A percentile compares a stretch with the other conserved stretches of the same genome.
These are phyloP conservation scores for Westerdykella ornata DNA, from an alignment of 2,329 filamentous ascomycete species.

Conservation along the genomic window DNA sequence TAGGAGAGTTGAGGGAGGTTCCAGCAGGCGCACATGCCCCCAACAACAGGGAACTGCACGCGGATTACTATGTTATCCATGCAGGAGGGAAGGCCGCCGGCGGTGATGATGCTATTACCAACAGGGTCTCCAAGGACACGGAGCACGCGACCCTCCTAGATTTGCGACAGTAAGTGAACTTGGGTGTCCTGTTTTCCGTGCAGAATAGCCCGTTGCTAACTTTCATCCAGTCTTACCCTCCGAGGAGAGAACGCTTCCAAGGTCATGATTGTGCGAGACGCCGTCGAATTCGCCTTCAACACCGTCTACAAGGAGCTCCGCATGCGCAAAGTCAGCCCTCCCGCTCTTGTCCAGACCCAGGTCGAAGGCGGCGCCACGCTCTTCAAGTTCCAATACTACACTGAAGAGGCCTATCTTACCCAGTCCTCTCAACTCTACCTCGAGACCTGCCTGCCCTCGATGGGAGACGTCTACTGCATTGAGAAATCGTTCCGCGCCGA, in stretches of 20 bases:
- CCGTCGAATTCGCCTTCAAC: constrained; percentile 74
- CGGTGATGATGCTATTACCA: constrained; percentile 87
- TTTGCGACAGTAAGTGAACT: constrained; percentile 55
- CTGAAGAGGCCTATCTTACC: constrained; percentile 84
- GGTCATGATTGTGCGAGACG: constrained; percentile 79
- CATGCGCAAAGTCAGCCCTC: constrained; percentile 78
- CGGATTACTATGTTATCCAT: constrained; percentile 76
- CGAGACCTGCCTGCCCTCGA: constrained; percentile 82
- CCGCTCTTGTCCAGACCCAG: constrained; percentile 89
- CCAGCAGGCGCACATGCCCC: constrained; percentile 72
- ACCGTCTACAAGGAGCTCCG: constrained; percentile 69
- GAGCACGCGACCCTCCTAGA: constrained; percentile 70
- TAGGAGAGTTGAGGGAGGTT: constrained; percentile 76
- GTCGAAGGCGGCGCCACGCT: constrained; percentile 89
- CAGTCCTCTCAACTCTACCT: constrained; percentile 97
- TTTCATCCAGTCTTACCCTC: constrained; percentile 53
- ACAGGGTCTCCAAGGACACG: constrained; percentile 62
- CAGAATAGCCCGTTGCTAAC: too few relatives aligned
- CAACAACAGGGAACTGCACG: constrained; percentile 79
- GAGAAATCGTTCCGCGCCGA: constrained; percentile 98
- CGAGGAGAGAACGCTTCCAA: constrained; percentile 78
- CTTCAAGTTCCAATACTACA: constrained; percentile 85
- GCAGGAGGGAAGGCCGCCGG: constrained; percentile 65
- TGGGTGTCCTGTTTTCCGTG: too few relatives aligned
- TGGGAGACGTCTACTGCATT: constrained; percentile 96